Evolutionary conservation across 1,284 basidiomycete genomes (phyloP), one percentile per base, ranked within the genome.

Genomic region (Paramarasmius palmivorus): DNA sequence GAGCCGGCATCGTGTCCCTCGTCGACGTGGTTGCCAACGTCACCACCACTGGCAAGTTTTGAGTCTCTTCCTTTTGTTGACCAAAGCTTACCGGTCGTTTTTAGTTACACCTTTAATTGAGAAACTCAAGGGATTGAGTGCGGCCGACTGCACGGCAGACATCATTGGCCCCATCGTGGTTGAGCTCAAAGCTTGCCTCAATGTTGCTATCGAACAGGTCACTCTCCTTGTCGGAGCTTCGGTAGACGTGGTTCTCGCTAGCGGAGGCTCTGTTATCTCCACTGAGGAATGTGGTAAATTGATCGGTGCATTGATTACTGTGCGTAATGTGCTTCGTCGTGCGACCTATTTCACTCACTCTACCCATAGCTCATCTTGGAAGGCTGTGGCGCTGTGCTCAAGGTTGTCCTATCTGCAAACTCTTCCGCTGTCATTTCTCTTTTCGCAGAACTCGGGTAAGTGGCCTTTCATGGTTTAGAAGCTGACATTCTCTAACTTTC

Each of bases 261-360:
- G 25, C 2, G 25, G 44, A 9, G 44, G 44, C 6, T 22, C 25
- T n/a, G 44, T 46, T 17, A 46, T 46, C 25, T 46, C 44, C 25
- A 17, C 32, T n/a, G 44, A 29, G n/a, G 44, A 46, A 12, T 46
- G 44, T 46, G 44, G 22, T 32, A 46, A 46, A 12, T 26, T 46
- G 25, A 29, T 46, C 19, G 44, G 44, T 15, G 44, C 10, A 3
- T 26, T 46, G 4, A 26, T 46, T n/a, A n/a, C n/a, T n/a, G 59
- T 61, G 29, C 7, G 59, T 59, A 6, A 5, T 25, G 38, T 15
- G n/a, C 7, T 8, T 42, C 49, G 8, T 12, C 29, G 29, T 32
- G 12, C 12, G 29, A 6, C 12, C 29, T 32, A 32, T 32, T 6
- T 6, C 12, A 32, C 29, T 32, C 6, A 32, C 6, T 32, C 7